phyloP scores from a whole-genome alignment of 768 basidiomycete species.

The Lanmaoa rubissima region DNA sequence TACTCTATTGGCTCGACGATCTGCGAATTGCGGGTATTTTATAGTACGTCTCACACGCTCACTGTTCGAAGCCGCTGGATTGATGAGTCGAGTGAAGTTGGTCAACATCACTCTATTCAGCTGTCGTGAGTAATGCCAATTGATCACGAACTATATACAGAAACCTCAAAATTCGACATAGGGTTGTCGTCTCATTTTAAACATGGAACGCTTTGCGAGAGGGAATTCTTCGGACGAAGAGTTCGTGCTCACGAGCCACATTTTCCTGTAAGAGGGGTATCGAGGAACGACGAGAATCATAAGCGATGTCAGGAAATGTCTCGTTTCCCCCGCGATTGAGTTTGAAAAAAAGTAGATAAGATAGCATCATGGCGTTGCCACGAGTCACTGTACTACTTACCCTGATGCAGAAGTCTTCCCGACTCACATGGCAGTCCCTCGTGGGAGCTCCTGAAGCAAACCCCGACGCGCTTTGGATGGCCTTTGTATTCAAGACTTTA shows the following conservation, averaged over 20 bases:
- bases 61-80: background rate
- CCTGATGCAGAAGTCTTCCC: too few relatives aligned
- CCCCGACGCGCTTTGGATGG: too few relatives aligned
- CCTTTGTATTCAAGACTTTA: background rate
- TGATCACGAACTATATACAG: background rate
- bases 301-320: too few relatives aligned
- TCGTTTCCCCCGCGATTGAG: background rate
- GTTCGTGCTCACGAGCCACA: conserved; percentile 8
- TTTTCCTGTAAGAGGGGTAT: background rate
- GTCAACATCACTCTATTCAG: conserved; percentile 12
- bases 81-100: conserved; percentile 12
- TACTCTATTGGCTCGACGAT: background rate
- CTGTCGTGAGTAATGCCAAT: conserved; percentile 13
- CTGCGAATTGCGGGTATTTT: background rate
- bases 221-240: background rate
- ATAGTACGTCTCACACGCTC: conserved; percentile 3
- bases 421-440: too few relatives aligned
- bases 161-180: background rate
- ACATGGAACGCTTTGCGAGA: conserved; percentile 20
- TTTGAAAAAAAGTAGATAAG: too few relatives aligned
- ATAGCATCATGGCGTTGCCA: too few relatives aligned
- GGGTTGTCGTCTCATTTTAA: conserved; percentile 26
- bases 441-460: too few relatives aligned
- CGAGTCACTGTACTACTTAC: too few relatives aligned
- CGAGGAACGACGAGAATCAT: too few relatives aligned